A percentile compares a stretch with the other conserved stretches of the same genome.
Evolutionary conservation across 2,329 filamentous ascomycete genomes (phyloP).

Genomic region (Penicillium sclerotiorum): DNA sequence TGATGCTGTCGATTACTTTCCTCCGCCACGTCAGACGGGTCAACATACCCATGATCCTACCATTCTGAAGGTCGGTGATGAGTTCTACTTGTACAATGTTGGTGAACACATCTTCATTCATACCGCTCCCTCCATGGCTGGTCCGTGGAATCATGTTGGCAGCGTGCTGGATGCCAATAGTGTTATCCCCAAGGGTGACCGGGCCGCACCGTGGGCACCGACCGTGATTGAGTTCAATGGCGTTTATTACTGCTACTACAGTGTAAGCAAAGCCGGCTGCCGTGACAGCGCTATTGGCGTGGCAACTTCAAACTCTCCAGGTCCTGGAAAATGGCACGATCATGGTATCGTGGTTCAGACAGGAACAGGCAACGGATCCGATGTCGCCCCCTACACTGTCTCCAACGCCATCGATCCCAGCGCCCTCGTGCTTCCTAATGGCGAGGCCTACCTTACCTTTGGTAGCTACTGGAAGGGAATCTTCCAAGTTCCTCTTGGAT

Average conservation of each 20-base stretch:
- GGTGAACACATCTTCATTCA: slow-evolving; percentile 35
- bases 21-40: slow-evolving; percentile 25
- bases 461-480: slow-evolving; percentile 71
- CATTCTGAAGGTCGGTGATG: slow-evolving; percentile 29
- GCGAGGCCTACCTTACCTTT: slow-evolving; percentile 58
- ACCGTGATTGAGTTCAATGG: slow-evolving; percentile 60
- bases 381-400: slow-evolving; percentile 37
- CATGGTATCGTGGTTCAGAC: slow-evolving; percentile 41
- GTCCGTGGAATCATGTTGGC: slow-evolving; percentile 35
- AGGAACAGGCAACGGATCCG: slow-evolving; percentile 31
- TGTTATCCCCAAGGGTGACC: slow-evolving; percentile 37
- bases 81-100: slow-evolving; percentile 37
- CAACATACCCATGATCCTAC: slow-evolving; percentile 38
- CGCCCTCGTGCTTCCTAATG: slow-evolving; percentile 45
- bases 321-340: slow-evolving; percentile 38
- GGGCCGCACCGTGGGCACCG: slow-evolving; percentile 55
- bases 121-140: slow-evolving; percentile 30
- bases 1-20: slow-evolving; percentile 14
- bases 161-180: slow-evolving; percentile 33
- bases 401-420: slow-evolving; percentile 66
- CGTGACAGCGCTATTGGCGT: slow-evolving; percentile 66
- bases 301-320: slow-evolving; percentile 49
- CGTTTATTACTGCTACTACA: slow-evolving; percentile 67
- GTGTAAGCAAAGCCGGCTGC: slow-evolving; percentile 62
- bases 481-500: slow-evolving; percentile 59